Evolutionary conservation across 164 flowering plant genomes (phyloP).

Genomic region (Macadamia tetraphylla): DNA sequence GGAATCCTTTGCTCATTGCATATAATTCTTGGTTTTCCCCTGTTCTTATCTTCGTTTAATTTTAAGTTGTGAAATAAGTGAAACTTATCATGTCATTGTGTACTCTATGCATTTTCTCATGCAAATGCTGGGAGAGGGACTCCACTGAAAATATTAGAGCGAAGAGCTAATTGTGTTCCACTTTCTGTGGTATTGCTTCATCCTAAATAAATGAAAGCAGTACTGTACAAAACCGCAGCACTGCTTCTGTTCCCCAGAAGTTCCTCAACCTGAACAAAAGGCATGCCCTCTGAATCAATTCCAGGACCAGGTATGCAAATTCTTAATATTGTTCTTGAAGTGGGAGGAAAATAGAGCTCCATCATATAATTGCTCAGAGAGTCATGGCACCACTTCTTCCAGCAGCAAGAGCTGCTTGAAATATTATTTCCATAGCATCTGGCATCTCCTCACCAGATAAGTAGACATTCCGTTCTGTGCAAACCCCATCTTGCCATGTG

Average conservation of each 20-base stretch:
- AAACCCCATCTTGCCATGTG: not conserved
- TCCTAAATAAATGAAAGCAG: slow-evolving; percentile 41
- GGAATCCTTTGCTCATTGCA: slow-evolving; percentile 27
- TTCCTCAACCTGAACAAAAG: slow-evolving; percentile 41
- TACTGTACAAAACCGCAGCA: slow-evolving; percentile 32
- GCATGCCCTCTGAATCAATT: not conserved
- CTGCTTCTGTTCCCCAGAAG: slow-evolving; percentile 29
- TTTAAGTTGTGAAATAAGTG: slow-evolving; percentile 25
- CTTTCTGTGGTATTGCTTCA: slow-evolving; percentile 40
- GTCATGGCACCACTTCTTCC: slow-evolving; percentile 46
- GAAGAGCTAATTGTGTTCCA: slow-evolving; percentile 3
- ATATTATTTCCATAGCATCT: slow-evolving; percentile 47
- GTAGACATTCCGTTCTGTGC: not conserved
- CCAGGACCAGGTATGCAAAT: no score
- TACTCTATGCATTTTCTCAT: slow-evolving; percentile 13
- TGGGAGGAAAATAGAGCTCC: not conserved
- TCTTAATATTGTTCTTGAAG: not conserved
- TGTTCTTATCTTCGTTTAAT: slow-evolving; percentile 5
- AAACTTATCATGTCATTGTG: slow-evolving; percentile 34
- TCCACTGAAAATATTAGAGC: no score
- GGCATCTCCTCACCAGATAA: slow-evolving; percentile 38
- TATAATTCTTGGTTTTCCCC: slow-evolving; percentile 11
- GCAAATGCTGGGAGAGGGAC: no score
- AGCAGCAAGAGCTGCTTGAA: slow-evolving; percentile 29
- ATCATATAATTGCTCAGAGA: not conserved